phyloP scores from a whole-genome alignment of 257 asterid genomes.

The Prunella vulgaris region DNA sequence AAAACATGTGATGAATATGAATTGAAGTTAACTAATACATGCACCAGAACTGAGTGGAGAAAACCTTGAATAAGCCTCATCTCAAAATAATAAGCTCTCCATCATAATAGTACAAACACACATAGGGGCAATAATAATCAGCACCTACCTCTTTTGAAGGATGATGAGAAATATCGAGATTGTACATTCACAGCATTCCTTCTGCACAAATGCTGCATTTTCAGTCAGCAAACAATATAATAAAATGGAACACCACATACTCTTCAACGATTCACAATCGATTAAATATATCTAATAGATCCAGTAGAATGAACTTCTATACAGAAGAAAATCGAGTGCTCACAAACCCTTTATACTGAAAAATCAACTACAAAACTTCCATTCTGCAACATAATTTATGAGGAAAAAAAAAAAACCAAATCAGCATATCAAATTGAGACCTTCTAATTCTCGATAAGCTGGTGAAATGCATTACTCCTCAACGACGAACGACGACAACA shows the following conservation, averaged over 20 bases:
- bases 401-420: neutral
- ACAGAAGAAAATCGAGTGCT: neutral
- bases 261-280: neutral
- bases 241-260: neutral
- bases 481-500: neutral
- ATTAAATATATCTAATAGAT: constrained; percentile 1
- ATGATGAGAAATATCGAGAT: constrained; percentile 48
- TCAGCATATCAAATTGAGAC: neutral
- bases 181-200: constrained; percentile 40
- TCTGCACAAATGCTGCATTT: constrained; percentile 50
- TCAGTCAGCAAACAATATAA: constrained; percentile 15
- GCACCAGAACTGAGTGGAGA: neutral
- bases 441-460: neutral
- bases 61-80: neutral
- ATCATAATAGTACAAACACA: neutral
- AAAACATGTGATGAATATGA: neutral
- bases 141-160: constrained; percentile 38
- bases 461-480: neutral
- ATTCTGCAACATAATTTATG: neutral
- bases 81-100: neutral
- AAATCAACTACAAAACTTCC: neutral
- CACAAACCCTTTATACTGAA: neutral
- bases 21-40: neutral
- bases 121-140: neutral
- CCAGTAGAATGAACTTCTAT: neutral